Evolutionary conservation across 2,329 filamentous ascomycete species (phyloP).

Genomic region (Calonectria hawksworthii): DNA sequence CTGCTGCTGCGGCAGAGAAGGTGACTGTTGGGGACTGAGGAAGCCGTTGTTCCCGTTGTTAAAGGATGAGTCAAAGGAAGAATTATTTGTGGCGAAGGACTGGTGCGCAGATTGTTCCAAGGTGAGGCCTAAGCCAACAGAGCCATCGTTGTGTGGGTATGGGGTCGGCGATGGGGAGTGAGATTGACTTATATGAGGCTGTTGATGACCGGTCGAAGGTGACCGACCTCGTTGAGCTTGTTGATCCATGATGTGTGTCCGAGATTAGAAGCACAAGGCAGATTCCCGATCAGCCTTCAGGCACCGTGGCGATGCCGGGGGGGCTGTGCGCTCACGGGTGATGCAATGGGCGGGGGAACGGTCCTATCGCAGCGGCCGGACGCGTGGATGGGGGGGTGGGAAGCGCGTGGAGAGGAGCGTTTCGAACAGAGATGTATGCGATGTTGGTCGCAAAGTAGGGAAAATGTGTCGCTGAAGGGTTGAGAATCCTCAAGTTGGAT

Average conservation of each 20-base stretch:
- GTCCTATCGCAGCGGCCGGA: constrained; percentile 46
- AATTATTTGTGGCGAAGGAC: constrained; percentile 52
- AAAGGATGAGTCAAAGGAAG: constrained; percentile 59
- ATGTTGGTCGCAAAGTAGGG: constrained; percentile 32
- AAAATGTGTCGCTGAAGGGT: constrained; percentile 8
- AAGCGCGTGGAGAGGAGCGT: constrained; percentile 35
- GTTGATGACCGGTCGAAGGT: constrained; percentile 70
- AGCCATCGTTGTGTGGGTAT: constrained; percentile 62
- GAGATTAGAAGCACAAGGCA: constrained; percentile 58
- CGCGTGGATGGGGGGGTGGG: constrained; percentile 47
- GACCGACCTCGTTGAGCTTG: constrained; percentile 68
- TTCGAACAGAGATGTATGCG: constrained; percentile 36
- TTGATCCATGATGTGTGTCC: constrained; percentile 58
- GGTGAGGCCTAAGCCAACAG: constrained; percentile 70
- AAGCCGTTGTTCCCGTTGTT: constrained; percentile 62
- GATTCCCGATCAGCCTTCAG: constrained; percentile 61
- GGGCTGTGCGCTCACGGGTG: constrained; percentile 58
- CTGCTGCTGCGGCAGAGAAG: constrained; percentile 51
- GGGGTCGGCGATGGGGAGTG: constrained; percentile 75
- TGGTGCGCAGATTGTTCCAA: constrained; percentile 64
- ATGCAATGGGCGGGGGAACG: constrained; percentile 48
- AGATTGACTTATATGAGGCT: constrained; percentile 76
- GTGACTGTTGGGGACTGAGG: constrained; percentile 61
- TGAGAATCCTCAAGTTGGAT: constrained; percentile 17
- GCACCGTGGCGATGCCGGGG: constrained; percentile 55